phyloP scores from a whole-genome alignment of 2,329 filamentous ascomycete species.

The Aspergillus melleus region DNA sequence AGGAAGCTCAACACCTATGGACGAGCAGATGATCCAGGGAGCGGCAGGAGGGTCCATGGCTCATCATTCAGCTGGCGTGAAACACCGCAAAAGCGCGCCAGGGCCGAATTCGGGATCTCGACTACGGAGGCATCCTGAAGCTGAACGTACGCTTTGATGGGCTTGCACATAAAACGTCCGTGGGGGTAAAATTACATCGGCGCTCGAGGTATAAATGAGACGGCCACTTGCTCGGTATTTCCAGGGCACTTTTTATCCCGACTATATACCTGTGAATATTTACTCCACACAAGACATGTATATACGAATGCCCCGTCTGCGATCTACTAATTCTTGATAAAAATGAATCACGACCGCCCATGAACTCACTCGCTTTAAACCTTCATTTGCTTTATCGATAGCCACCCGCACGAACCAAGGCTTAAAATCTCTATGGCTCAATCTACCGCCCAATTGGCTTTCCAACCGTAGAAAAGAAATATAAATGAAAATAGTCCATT shows the following conservation, averaged over 20 bases:
- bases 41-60: constrained; percentile 21
- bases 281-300: neutral
- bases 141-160: neutral
- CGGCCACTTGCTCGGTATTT: neutral
- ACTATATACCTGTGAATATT: neutral
- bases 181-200: neutral
- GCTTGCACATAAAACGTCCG: neutral
- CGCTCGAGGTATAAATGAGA: neutral
- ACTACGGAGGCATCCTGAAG: neutral
- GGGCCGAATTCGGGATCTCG: constrained; percentile 18
- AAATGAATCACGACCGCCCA: neutral
- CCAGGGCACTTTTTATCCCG: neutral
- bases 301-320: neutral
- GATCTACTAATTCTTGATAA: neutral
- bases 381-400: neutral
- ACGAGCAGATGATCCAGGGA: constrained; percentile 20
- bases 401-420: neutral
- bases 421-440: neutral
- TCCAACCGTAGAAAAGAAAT: neutral
- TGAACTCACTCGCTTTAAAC: neutral
- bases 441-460: neutral
- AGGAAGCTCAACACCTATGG: constrained; percentile 13
- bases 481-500: neutral
- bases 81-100: constrained; percentile 27
- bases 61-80: constrained; percentile 26